A percentile compares a stretch with the other conserved stretches of the same genome.
phyloP scores from a whole-genome alignment of 371 early-diverging fungal species.

The Batkoa obscura region DNA sequence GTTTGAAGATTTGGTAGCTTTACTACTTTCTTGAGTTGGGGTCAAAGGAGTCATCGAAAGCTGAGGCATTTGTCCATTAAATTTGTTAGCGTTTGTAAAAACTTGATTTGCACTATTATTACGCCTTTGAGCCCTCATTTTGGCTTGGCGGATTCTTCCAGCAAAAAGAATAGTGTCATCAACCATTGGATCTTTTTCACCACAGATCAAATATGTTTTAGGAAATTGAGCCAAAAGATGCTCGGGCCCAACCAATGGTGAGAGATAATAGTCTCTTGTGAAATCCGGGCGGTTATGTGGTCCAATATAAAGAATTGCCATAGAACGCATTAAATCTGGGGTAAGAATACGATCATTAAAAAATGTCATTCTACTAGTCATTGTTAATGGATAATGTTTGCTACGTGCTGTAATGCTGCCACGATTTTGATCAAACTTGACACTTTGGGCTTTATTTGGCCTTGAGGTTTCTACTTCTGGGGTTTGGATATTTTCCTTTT shows the following conservation, averaged over 20 bases:
- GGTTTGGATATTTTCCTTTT: too few species aligned
- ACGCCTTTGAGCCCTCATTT: constrained; percentile 11
- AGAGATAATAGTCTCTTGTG: constrained; percentile 58
- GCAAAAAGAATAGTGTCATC: constrained; percentile 90
- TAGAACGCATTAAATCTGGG: constrained; percentile 71
- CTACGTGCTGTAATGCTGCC: neutral
- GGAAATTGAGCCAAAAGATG: constrained; percentile 77
- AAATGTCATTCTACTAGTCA: constrained; percentile 74
- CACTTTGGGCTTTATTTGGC: too few species aligned
- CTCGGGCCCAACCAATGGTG: constrained; percentile 78
- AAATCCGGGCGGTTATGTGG: constrained; percentile 60
- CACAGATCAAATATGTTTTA: constrained; percentile 70
- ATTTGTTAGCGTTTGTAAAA: neutral
- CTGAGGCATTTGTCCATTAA: too few species aligned
- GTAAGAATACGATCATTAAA: constrained; percentile 65
- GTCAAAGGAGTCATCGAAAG: neutral
- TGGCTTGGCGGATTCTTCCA: constrained; percentile 66
- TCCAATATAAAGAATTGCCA: constrained; percentile 84
- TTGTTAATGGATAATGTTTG: constrained; percentile 27
- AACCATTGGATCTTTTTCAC: constrained; percentile 90
- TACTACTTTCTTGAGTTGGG: neutral
- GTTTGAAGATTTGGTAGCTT: neutral
- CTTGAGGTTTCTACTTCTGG: too few species aligned
- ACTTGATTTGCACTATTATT: constrained; percentile 6
- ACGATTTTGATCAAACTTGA: neutral